phyloP scores from a whole-genome alignment of 1,284 basidiomycete species.

The Papiliotrema fonsecae region DNA sequence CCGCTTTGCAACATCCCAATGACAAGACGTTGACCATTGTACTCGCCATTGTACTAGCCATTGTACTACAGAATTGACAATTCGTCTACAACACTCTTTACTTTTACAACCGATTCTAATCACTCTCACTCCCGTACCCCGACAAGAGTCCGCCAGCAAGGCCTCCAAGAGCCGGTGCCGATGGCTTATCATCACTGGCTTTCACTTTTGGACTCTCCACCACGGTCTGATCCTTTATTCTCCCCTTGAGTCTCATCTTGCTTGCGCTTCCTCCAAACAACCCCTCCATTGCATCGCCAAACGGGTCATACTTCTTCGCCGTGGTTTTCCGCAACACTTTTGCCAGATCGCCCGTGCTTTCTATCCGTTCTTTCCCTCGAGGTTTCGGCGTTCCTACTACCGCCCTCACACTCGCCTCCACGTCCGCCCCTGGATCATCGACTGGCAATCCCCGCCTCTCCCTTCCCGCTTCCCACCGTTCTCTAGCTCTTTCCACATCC shows the following conservation, averaged over 20 bases:
- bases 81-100: too few species aligned
- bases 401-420: slow-evolving; percentile 8
- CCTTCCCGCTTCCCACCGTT: slow-evolving; percentile 26
- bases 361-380: slow-evolving; percentile 16
- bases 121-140: slow-evolving; percentile 29
- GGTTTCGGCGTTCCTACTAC: slow-evolving; percentile 6
- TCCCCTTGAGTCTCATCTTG: slow-evolving; percentile 12
- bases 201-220: not conserved
- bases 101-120: too few species aligned
- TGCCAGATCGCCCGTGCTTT: slow-evolving; percentile 11
- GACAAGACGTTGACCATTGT: too few species aligned
- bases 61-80: too few species aligned
- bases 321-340: slow-evolving; percentile 28
- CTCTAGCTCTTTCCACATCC: slow-evolving; percentile 19
- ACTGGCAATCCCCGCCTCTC: slow-evolving; percentile 21
- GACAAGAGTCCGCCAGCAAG: slow-evolving; percentile 18
- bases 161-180: not conserved
- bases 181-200: not conserved
- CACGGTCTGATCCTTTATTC: slow-evolving; percentile 13
- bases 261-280: slow-evolving; percentile 6
- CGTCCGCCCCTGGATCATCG: slow-evolving; percentile 6
- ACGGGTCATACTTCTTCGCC: slow-evolving; percentile 38
- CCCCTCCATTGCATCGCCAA: slow-evolving; percentile 15
- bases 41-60: too few species aligned
- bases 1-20: too few species aligned